Evolutionary conservation across 2,329 filamentous ascomycete genomes (phyloP).

Genomic region (Aspergillus melleus): DNA sequence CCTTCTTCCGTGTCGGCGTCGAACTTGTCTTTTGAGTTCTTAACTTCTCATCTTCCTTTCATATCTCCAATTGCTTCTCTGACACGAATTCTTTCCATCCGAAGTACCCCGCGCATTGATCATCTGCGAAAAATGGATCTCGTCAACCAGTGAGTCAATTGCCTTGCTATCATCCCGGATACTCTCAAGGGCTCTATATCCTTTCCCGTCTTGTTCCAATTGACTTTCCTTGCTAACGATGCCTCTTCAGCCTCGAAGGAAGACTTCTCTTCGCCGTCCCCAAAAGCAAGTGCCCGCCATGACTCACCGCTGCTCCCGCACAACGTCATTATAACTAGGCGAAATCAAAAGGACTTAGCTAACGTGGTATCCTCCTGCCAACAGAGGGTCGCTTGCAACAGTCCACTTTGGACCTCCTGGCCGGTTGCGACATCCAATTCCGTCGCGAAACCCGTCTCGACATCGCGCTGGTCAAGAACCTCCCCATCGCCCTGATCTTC

Average conservation of each 20-base stretch:
- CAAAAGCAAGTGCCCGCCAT: conserved; percentile 70
- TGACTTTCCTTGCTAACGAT: conserved; percentile 30
- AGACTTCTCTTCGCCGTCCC: conserved; percentile 95
- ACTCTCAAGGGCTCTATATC: not conserved
- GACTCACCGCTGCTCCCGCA: conserved; percentile 20
- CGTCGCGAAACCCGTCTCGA: conserved; percentile 91
- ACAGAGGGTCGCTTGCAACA: conserved; percentile 90
- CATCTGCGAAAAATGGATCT: conserved; percentile 54
- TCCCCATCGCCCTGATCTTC: conserved; percentile 92
- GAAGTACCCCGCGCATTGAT: conserved; percentile 24
- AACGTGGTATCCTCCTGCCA: conserved; percentile 4
- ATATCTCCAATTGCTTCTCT: not conserved
- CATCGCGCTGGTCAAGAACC: conserved; percentile 96
- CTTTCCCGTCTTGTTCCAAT: not conserved
- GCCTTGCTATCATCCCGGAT: not conserved
- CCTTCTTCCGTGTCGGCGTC: not conserved
- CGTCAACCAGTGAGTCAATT: conserved; percentile 58
- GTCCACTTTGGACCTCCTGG: conserved; percentile 82
- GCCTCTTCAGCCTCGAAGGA: conserved; percentile 72
- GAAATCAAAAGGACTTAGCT: conserved; percentile 10
- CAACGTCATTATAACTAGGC: conserved; percentile 15
- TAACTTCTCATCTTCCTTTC: not conserved
- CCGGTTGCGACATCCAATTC: conserved; percentile 96
- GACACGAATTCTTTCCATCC: conserved; percentile 1
- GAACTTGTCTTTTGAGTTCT: not conserved